Evolutionary conservation across 805 yeast species (phyloP).

Genomic region (Maudiozyma serrabonitensis): DNA sequence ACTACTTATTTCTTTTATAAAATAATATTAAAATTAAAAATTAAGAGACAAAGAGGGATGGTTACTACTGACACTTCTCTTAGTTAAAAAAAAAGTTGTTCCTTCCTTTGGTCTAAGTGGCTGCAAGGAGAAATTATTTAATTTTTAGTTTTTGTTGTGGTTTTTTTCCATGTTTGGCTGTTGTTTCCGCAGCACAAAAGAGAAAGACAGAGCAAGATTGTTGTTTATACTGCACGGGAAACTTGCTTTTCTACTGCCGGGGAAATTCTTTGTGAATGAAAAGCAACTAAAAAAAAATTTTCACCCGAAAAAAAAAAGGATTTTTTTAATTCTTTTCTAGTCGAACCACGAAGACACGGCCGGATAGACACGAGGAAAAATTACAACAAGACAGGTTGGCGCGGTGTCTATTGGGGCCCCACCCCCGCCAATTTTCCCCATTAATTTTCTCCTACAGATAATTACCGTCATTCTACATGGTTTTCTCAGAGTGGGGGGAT

Average conservation of each 20-base stretch:
- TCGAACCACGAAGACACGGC: too few relatives aligned
- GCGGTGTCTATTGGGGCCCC: slow-evolving; percentile 1
- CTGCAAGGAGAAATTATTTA: neutral
- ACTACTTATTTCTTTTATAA: too few relatives aligned
- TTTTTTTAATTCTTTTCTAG: too few relatives aligned
- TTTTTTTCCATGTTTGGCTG: too few relatives aligned
- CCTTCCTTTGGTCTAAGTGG: neutral
- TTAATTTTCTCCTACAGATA: neutral
- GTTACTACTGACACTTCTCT: too few relatives aligned
- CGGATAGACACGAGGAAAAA: too few relatives aligned
- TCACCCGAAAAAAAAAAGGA: too few relatives aligned
- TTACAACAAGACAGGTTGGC: too few relatives aligned
- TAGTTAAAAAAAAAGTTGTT: neutral
- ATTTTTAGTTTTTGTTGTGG: neutral
- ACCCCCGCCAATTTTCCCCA: slow-evolving; percentile 1
- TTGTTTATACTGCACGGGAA: neutral
- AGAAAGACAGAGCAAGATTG: too few relatives aligned
- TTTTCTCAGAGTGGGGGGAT: neutral
- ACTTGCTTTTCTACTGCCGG: neutral
- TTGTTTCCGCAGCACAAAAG: too few relatives aligned
- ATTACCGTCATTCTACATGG: neutral
- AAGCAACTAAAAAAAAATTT: neutral
- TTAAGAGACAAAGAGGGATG: too few relatives aligned
- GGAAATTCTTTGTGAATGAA: neutral
- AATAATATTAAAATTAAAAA: too few relatives aligned